A percentile compares a stretch with the other conserved stretches of the same genome.
These are phyloP conservation scores for Gleditsia sinensis DNA, from an alignment of 306 rosid species.

Conservation along the genomic window DNA sequence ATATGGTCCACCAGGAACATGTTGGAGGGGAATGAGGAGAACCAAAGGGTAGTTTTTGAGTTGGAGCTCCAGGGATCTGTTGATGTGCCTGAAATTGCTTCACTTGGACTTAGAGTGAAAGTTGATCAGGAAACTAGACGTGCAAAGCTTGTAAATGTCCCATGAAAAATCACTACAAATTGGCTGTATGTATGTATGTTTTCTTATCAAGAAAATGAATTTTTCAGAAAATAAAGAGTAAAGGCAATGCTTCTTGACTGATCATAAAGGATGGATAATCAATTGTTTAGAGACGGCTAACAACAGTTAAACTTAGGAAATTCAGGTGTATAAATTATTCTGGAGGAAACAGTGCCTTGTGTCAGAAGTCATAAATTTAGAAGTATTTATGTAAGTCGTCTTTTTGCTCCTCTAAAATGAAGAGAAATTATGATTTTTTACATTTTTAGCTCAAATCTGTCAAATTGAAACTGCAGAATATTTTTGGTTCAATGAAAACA, in stretches of 20 bases:
- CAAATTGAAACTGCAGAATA: not conserved
- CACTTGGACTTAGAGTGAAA: slow-evolving; percentile 75
- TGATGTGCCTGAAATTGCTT: slow-evolving; percentile 64
- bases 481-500: not conserved
- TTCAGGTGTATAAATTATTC: not conserved
- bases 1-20: slow-evolving; percentile 77
- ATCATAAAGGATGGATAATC: not conserved
- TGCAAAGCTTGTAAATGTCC: slow-evolving; percentile 69
- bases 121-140: slow-evolving; percentile 63
- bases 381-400: not conserved
- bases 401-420: not conserved
- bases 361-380: not conserved
- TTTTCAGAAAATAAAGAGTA: not conserved
- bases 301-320: too few relatives aligned
- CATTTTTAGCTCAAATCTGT: not conserved
- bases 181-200: not conserved
- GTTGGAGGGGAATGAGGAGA: slow-evolving; percentile 73
- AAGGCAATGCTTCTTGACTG: not conserved
- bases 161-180: slow-evolving; percentile 29
- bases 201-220: slow-evolving; percentile 11
- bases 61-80: slow-evolving; percentile 71
- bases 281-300: not conserved
- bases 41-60: slow-evolving; percentile 67
- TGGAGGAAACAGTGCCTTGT: not conserved
- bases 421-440: not conserved